These are phyloP conservation scores for Hypoxylon cercidicola DNA, from an alignment of 495 filamentous ascomycete species.

Conservation along the genomic window DNA sequence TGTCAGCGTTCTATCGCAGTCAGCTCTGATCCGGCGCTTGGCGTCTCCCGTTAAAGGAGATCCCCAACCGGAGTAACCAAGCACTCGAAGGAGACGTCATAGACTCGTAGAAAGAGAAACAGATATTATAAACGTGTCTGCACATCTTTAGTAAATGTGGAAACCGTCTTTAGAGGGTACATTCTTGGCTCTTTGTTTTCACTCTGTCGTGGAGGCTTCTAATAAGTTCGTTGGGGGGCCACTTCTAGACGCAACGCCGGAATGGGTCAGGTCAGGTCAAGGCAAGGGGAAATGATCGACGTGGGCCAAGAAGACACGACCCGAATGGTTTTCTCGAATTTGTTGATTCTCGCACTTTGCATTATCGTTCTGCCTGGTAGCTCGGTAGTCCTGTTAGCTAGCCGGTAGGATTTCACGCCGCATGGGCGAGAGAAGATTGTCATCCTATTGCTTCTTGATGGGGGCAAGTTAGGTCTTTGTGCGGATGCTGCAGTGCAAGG, in stretches of 20 bases:
- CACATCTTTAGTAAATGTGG: slow-evolving; percentile 10
- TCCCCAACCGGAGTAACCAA: slow-evolving; percentile 34
- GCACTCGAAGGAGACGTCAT: slow-evolving; percentile 16
- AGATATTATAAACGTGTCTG: slow-evolving; percentile 1
- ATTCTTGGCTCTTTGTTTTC: slow-evolving; percentile 1
- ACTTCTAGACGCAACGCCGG: too few relatives aligned
- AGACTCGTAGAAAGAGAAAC: too few relatives aligned
- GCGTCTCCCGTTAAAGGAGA: slow-evolving; percentile 29
- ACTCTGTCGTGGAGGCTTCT: slow-evolving; percentile 11
- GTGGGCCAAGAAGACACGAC: slow-evolving; percentile 12
- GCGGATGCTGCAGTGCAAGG: slow-evolving; percentile 31
- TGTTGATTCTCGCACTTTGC: slow-evolving; percentile 13
- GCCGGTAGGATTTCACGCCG: slow-evolving; percentile 18
- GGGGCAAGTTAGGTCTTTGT: slow-evolving; percentile 3
- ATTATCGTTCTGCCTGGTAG: slow-evolving; percentile 2
- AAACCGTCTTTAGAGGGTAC: slow-evolving; percentile 2
- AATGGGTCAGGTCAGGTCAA: neutral
- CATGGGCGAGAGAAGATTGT: slow-evolving; percentile 8
- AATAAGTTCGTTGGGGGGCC: neutral
- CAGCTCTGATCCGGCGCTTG: slow-evolving; percentile 27
- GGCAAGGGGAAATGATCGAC: slow-evolving; percentile 30
- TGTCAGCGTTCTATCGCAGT: slow-evolving; percentile 25
- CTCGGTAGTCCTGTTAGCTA: too few relatives aligned
- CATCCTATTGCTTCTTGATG: slow-evolving; percentile 8
- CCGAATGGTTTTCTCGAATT: slow-evolving; percentile 18